phyloP scores from a whole-genome alignment of 2,329 filamentous ascomycete species.

The Thermothelomyces thermophilus region DNA sequence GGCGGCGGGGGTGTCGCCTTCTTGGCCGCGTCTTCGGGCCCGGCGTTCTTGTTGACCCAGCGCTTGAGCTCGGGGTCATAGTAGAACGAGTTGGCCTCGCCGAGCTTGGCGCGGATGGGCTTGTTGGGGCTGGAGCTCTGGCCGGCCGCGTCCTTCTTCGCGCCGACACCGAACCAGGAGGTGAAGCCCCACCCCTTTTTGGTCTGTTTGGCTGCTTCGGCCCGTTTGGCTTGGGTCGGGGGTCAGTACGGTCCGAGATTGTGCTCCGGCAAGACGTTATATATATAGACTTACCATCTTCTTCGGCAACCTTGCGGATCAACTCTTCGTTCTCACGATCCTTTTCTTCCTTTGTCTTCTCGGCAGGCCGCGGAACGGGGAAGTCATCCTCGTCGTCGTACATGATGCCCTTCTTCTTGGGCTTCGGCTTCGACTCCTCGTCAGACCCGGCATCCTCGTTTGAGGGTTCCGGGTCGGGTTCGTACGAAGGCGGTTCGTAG shows the following conservation, averaged over 20 bases:
- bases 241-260: conserved; percentile 7
- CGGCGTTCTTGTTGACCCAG: conserved; percentile 95
- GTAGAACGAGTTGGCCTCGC: conserved; percentile 86
- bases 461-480: conserved; percentile 48
- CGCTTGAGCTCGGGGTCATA: conserved; percentile 95
- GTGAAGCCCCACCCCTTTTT: conserved; percentile 75
- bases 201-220: conserved; percentile 43
- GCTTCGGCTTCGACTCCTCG: conserved; percentile 46
- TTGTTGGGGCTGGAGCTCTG: conserved; percentile 44
- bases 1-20: conserved; percentile 75
- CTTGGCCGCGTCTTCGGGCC: conserved; percentile 54
- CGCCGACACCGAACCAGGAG: conserved; percentile 64
- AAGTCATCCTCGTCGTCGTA: conserved; percentile 76
- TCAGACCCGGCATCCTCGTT: conserved; percentile 38
- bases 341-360: conserved; percentile 59
- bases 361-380: conserved; percentile 44
- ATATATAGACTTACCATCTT: conserved; percentile 50
- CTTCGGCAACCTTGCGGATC: conserved; percentile 76
- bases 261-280: too few species aligned
- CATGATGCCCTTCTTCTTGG: conserved; percentile 73
- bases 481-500: conserved; percentile 58
- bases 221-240: conserved; percentile 53
- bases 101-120: conserved; percentile 86
- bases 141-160: conserved; percentile 50
- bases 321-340: conserved; percentile 79